Evolutionary conservation across 169 alveolate species (phyloP), one percentile per base, ranked within the genome.

Genomic region (Amoebophrya sp.): DNA sequence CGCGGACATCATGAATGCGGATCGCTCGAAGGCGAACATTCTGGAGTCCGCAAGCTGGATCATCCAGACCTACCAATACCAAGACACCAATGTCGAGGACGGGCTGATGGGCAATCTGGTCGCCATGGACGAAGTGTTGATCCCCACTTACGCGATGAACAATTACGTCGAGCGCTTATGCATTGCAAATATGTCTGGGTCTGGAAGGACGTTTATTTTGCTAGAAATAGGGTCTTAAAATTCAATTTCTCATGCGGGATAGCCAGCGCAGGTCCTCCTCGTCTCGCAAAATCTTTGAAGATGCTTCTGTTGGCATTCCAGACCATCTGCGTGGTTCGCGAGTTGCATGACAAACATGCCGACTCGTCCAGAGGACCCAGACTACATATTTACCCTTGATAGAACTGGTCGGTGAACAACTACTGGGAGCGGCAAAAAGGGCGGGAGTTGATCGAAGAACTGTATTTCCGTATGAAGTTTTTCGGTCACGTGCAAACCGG

Each of bases 101-200:
- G 83, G 83, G 35, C 32, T 25, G 12, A 3, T 25, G 10, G 83
- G 83, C 32, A 66, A 66, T 25, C 83, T 66, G 35, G 35, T 66
- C 83, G 83, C 83, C 32, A 66, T 66, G 83, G 83, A 66, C 35
- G 83, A 66, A 25, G 83, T 66, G 2, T 66, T 66, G 35, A 66
- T 66, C 83, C 83, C 83, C 38, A 66, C 83, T 25, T 66, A 66
- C 83, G 0, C 83, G 39, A 66, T 66, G 83, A 66, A 66, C 35
- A n/a, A 66, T 3, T 66, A 66, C 83, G 83, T 66, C 10, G 35
- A 41, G 54, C 54, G 54, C n/a, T n/a, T n/a, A n/a, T n/a, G n/a
- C n/a, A n/a, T n/a, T n/a, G n/a, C n/a, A n/a, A n/a, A n/a, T n/a
- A n/a, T n/a, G n/a, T n/a, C n/a, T n/a, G n/a, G n/a, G n/a, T n/a